Conservation (phyloP, 2,329 filamentous ascomycete genomes). For the Pseudogymnoascus sp. region DNA sequence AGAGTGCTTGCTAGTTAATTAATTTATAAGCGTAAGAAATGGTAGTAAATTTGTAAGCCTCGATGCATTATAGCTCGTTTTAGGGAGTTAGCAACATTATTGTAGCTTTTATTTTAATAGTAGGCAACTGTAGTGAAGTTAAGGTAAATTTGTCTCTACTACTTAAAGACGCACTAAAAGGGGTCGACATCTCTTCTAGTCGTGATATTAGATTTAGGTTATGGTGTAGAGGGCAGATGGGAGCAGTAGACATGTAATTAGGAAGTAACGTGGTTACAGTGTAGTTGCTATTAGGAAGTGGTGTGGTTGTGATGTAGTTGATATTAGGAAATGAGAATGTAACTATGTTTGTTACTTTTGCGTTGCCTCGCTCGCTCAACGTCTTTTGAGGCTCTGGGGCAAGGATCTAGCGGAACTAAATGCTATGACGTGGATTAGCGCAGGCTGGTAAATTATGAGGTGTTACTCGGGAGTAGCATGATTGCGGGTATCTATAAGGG, state of each 20-base stretch:
- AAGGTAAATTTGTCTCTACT: neutral
- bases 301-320: neutral
- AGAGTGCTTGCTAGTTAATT: neutral
- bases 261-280: neutral
- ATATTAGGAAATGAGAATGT: neutral
- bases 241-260: neutral
- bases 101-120: neutral
- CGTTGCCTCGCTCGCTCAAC: neutral
- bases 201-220: neutral
- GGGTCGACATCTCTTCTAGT: neutral
- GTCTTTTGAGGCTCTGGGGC: conserved; percentile 20
- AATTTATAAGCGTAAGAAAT: neutral
- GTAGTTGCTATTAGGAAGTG: neutral
- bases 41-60: neutral
- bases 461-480: conserved; percentile 34
- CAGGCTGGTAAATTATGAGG: conserved; percentile 38
- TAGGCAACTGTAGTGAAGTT: neutral
- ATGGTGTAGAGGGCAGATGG: neutral
- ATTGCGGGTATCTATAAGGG: conserved; percentile 37
- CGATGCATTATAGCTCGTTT: neutral
- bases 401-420: conserved; percentile 27
- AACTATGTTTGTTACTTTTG: neutral
- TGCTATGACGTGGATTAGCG: conserved; percentile 37
- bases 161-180: neutral
- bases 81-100: neutral